Base-by-base conservation (phyloP, 2,329 filamentous ascomycete genomes). In the Thermochaetoides dissita region DNA sequence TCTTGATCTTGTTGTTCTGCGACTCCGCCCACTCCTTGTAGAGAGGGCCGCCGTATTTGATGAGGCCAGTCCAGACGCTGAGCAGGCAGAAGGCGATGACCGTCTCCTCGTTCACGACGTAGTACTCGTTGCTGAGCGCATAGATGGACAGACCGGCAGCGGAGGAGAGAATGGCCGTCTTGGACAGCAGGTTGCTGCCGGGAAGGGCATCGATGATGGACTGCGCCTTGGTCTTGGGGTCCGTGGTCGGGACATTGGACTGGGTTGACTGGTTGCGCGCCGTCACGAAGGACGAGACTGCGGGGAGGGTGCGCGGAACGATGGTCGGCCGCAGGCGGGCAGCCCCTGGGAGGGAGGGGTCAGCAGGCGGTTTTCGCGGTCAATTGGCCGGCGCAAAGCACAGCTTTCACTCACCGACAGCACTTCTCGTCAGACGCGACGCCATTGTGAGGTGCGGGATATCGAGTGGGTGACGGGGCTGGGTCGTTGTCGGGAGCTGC, bases 101-200 rank as follows among this genome's bases (percentile, higher is more conserved):
- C 51, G 88, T 84, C 74, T 98, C 91, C 76, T 98, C 91, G 72
- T 98, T 98, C 69, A 98, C 76, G 63, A 98, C 87, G 69, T 95
- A 96, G 74, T 96, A 87, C 78, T 98, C 91, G 71, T 94, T 98
- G 80, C 84, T 93, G 69, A 98, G 87, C 60, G 87, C 91, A 63
- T 91, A 94, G 65, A 94, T 76, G 59, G 84, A 88, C 57, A 94
- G 68, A 69, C 84, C 89, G 59, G 91, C 85, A 52, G 82, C 81
- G 57, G 86, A 88, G 61, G 89, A 96, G 59, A 98, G 82, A 63
- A 95, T 89, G 59, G 91, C 91, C 55, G 86, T 87, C 81, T 98
- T 98, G 67, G 86, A 93, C 62, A 94, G 71, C 52, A 95, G 72
- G 61, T 76, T 89, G 76, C 77, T 94, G 57, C 93, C 91, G 59